Evolutionary conservation across 2,329 filamentous ascomycete genomes (phyloP).

Genomic region (Fusarium sp.): DNA sequence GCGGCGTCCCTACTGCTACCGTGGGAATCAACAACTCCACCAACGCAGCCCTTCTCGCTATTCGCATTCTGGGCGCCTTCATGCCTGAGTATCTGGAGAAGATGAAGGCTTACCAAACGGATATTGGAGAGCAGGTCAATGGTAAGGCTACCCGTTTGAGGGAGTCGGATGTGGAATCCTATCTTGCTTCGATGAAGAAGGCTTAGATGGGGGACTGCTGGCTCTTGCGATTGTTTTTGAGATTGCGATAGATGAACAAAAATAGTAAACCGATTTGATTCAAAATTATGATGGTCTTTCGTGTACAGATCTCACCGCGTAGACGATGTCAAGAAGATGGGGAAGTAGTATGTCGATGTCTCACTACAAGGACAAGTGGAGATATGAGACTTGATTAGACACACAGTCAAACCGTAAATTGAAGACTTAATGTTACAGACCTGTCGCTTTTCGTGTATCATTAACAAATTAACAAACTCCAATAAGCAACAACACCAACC

Average conservation of each 20-base stretch:
- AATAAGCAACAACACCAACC: not conserved
- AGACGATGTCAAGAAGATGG: not conserved
- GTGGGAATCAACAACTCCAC: slow-evolving; percentile 85
- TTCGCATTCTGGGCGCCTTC: slow-evolving; percentile 71
- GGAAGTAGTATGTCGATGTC: slow-evolving; percentile 15
- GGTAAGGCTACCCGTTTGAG: slow-evolving; percentile 69
- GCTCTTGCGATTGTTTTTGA: too few relatives aligned
- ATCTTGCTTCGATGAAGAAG: slow-evolving; percentile 22
- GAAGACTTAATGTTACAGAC: not conserved
- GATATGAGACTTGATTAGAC: slow-evolving; percentile 32
- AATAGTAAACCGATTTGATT: not conserved
- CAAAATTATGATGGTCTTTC: not conserved
- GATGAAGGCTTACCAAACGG: slow-evolving; percentile 60
- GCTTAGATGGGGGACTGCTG: too few relatives aligned
- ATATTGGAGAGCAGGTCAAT: slow-evolving; percentile 62
- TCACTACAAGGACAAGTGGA: slow-evolving; percentile 52
- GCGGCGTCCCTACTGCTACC: slow-evolving; percentile 77
- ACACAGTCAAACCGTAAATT: not conserved
- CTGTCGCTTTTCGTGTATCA: not conserved
- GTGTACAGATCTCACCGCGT: too few relatives aligned
- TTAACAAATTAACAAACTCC: not conserved
- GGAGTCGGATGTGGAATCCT: slow-evolving; percentile 46
- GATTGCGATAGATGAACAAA: not conserved
- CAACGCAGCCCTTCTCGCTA: slow-evolving; percentile 79
- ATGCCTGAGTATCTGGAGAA: slow-evolving; percentile 70